These are phyloP conservation scores for Massarina eburnea DNA, from an alignment of 2,329 filamentous ascomycete species.

Conservation along the genomic window DNA sequence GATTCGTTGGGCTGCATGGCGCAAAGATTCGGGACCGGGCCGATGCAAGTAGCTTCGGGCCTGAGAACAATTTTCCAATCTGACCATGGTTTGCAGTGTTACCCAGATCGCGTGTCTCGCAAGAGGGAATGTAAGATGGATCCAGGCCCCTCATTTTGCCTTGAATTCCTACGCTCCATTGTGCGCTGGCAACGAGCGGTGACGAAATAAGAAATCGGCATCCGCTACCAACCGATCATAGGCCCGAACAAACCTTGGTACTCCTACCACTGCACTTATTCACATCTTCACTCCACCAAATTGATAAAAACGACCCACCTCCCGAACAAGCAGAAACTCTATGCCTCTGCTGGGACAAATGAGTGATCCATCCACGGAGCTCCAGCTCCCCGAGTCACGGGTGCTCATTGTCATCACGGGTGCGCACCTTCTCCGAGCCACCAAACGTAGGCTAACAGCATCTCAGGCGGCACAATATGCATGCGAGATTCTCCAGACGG, in stretches of 20 bases:
- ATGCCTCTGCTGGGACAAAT: conserved; percentile 19
- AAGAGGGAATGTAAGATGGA: neutral
- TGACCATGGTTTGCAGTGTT: conserved; percentile 7
- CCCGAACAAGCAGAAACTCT: neutral
- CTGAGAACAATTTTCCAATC: neutral
- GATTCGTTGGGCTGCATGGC: conserved; percentile 1
- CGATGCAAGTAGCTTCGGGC: conserved; percentile 1
- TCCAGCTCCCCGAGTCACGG: conserved; percentile 66
- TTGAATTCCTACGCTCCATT: neutral
- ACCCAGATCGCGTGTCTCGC: conserved; percentile 6
- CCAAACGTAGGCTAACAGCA: neutral
- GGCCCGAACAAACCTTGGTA: conserved; percentile 1
- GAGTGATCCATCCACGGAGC: conserved; percentile 29
- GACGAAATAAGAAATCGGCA: conserved; percentile 7
- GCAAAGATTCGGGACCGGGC: conserved; percentile 4
- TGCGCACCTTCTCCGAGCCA: conserved; percentile 27
- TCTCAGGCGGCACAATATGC: conserved; percentile 73
- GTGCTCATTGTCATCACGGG: conserved; percentile 91
- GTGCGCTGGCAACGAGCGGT: conserved; percentile 11
- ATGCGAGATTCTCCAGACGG: conserved; percentile 83
- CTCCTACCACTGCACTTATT: conserved; percentile 1
- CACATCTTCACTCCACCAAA: neutral
- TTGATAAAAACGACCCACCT: neutral
- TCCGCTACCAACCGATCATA: conserved; percentile 1
- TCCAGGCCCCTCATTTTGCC: neutral